phyloP scores from a whole-genome alignment of 2,329 filamentous ascomycete genomes.

The Penicillium sp. region DNA sequence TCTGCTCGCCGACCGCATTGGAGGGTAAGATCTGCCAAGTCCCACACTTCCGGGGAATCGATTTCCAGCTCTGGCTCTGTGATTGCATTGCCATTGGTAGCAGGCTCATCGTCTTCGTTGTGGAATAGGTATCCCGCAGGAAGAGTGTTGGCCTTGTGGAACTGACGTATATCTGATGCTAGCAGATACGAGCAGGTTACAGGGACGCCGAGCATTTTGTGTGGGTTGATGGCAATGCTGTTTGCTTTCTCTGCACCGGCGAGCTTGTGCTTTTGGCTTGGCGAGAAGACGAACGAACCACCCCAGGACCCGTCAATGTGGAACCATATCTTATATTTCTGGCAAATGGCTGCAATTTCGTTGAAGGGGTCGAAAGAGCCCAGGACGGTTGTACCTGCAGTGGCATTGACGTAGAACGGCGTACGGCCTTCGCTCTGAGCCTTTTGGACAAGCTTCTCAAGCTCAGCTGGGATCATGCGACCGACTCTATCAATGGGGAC shows the following conservation, averaged over 20 bases:
- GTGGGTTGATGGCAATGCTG: conserved; percentile 84
- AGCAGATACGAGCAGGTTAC: conserved; percentile 89
- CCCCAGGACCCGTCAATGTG: conserved; percentile 95
- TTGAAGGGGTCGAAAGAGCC: conserved; percentile 83
- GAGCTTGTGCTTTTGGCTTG: conserved; percentile 63
- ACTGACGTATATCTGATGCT: conserved; percentile 69
- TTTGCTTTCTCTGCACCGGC: conserved; percentile 71
- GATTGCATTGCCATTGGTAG: conserved; percentile 21
- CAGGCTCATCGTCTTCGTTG: conserved; percentile 45
- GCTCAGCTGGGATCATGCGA: conserved; percentile 65
- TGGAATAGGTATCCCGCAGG: conserved; percentile 86
- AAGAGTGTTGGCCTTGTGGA: conserved; percentile 81
- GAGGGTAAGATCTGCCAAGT: conserved; percentile 86
- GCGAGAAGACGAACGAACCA: conserved; percentile 75
- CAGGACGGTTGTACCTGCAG: conserved; percentile 88
- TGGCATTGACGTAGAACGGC: conserved; percentile 93
- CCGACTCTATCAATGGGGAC: conserved; percentile 73
- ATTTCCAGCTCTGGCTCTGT: conserved; percentile 25
- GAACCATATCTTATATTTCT: conserved; percentile 75
- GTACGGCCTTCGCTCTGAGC: conserved; percentile 69
- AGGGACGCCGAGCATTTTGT: conserved; percentile 95
- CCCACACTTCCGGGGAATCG: conserved; percentile 66
- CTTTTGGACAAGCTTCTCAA: conserved; percentile 62
- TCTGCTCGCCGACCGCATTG: conserved; percentile 90
- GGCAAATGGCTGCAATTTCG: conserved; percentile 68